A percentile compares a stretch with the other conserved stretches of the same genome.
These are phyloP conservation scores for Mycena venus DNA, from an alignment of 768 basidiomycete genomes.

Conservation along the genomic window DNA sequence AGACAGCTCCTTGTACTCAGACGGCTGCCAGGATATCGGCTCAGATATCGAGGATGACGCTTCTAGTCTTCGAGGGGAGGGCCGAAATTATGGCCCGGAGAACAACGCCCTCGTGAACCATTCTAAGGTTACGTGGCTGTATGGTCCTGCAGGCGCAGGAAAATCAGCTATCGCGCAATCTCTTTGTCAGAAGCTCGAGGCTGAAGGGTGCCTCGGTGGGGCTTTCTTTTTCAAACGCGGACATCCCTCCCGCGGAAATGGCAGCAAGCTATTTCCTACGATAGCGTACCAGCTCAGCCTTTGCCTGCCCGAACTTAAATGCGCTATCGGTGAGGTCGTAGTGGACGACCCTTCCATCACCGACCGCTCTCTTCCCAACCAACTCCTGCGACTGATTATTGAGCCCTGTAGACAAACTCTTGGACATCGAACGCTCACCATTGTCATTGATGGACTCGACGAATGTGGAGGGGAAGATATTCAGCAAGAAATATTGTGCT, in stretches of 20 bases:
- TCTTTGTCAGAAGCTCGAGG: background rate
- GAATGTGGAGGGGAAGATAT: background rate
- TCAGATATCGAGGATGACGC: no score
- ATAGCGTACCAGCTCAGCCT: background rate
- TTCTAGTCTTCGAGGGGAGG: no score
- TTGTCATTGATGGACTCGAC: background rate
- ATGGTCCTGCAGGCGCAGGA: background rate
- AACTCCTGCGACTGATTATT: background rate
- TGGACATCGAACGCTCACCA: background rate
- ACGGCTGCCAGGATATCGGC: no score
- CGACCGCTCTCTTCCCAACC: background rate
- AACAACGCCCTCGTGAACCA: background rate
- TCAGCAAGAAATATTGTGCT: background rate
- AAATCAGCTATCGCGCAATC: background rate
- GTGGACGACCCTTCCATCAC: background rate
- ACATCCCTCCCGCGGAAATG: background rate
- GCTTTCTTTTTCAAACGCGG: background rate
- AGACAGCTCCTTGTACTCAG: no score
- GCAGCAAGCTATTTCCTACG: background rate
- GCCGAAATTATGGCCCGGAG: no score
- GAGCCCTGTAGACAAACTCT: background rate
- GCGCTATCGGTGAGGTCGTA: background rate
- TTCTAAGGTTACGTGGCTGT: background rate
- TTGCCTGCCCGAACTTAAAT: background rate
- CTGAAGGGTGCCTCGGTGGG: background rate